A percentile compares a stretch with the other conserved stretches of the same genome.
Evolutionary conservation across 805 yeast species (phyloP).

Genomic region (Starmerella geochares): DNA sequence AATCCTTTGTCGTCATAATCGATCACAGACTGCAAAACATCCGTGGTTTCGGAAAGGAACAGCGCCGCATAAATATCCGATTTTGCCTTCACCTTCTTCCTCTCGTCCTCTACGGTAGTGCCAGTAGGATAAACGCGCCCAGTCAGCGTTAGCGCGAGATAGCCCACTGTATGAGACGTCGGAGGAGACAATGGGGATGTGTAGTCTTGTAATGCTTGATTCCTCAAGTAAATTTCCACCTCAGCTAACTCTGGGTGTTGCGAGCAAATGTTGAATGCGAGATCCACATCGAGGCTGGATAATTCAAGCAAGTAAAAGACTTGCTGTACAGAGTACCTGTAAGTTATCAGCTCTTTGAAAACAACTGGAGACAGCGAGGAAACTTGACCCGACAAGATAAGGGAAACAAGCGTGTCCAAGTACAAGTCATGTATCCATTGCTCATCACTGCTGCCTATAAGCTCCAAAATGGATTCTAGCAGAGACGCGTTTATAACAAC

Average conservation of each 20-base stretch:
- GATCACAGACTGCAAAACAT: constrained; percentile 6
- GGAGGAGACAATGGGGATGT: constrained; percentile 29
- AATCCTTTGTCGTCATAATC: constrained; percentile 33
- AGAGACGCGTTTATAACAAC: constrained; percentile 28
- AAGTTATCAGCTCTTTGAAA: constrained; percentile 49
- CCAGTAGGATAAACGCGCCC: constrained; percentile 76
- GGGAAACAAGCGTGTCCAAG: constrained; percentile 45
- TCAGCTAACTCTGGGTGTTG: constrained; percentile 45
- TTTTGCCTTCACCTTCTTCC: constrained; percentile 36
- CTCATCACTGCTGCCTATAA: constrained; percentile 30
- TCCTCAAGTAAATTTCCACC: constrained; percentile 63
- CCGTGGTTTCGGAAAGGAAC: constrained; percentile 35
- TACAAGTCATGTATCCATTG: constrained; percentile 33
- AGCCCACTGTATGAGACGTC: constrained; percentile 37
- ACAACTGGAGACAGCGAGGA: constrained; percentile 50
- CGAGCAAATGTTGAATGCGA: constrained; percentile 54
- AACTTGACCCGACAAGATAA: constrained; percentile 41
- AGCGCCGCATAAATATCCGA: constrained; percentile 46
- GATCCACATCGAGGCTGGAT: constrained; percentile 62
- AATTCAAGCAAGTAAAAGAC: constrained; percentile 61
- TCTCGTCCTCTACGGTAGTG: constrained; percentile 32
- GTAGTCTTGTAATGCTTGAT: constrained; percentile 55
- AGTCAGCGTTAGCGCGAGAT: constrained; percentile 57
- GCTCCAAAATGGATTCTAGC: constrained; percentile 41
- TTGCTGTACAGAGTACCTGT: constrained; percentile 46